phyloP scores from a whole-genome alignment of 2,329 filamentous ascomycete genomes.

The Shiraia bambusicola region DNA sequence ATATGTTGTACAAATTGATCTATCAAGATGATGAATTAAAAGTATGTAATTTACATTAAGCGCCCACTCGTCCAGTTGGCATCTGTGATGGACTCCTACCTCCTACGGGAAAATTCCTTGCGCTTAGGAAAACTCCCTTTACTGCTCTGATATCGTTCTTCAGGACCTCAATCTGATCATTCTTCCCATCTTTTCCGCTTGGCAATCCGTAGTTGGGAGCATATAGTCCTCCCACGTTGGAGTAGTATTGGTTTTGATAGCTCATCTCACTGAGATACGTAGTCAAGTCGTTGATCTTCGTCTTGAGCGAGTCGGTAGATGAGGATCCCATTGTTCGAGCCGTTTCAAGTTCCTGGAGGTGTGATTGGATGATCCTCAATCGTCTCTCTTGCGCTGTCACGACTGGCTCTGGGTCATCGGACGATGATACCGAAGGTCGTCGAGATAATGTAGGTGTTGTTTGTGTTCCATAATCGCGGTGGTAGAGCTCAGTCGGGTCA shows the following conservation, averaged over 20 bases:
- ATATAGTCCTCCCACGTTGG: constrained; percentile 42
- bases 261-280: constrained; percentile 60
- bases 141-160: constrained; percentile 76
- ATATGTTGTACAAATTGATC: neutral
- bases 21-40: constrained; percentile 1
- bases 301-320: constrained; percentile 53
- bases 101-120: constrained; percentile 64
- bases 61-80: constrained; percentile 23
- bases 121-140: constrained; percentile 75
- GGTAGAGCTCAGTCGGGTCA: constrained; percentile 76
- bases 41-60: constrained; percentile 3
- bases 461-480: constrained; percentile 78
- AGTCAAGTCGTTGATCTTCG: constrained; percentile 55
- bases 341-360: constrained; percentile 55
- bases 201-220: constrained; percentile 28
- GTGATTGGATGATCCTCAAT: constrained; percentile 54
- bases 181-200: constrained; percentile 56
- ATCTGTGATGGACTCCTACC: constrained; percentile 22
- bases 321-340: constrained; percentile 53
- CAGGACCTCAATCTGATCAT: constrained; percentile 71
- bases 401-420: constrained; percentile 27
- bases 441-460: constrained; percentile 60
- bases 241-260: constrained; percentile 47
- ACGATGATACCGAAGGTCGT: constrained; percentile 30
- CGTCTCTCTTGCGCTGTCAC: constrained; percentile 47